These are phyloP conservation scores for Elaphomyces granulatus DNA, from an alignment of 495 filamentous ascomycete genomes.

Conservation along the genomic window DNA sequence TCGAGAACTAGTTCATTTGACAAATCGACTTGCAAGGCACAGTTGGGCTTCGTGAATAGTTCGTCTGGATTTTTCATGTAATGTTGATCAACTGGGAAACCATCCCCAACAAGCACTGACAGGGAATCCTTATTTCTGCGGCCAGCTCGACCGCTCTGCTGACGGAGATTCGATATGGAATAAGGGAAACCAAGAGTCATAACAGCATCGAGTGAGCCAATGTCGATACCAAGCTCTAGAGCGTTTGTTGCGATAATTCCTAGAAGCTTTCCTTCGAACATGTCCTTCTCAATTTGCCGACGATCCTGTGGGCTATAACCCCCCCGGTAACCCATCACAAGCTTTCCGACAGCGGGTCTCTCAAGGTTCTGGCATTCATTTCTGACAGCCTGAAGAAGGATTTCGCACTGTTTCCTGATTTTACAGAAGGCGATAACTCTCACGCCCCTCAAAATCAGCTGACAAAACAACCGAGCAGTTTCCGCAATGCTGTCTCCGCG, in stretches of 20 bases:
- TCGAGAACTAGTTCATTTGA: conserved; percentile 80
- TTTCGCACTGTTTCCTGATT: conserved; percentile 76
- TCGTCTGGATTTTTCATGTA: conserved; percentile 96
- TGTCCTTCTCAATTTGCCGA: conserved; percentile 78
- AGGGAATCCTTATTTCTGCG: conserved; percentile 89
- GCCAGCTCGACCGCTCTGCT: conserved; percentile 90
- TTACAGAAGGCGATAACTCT: conserved; percentile 90
- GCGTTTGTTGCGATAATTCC: conserved; percentile 92
- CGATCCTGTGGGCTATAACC: conserved; percentile 94
- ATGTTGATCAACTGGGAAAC: conserved; percentile 83
- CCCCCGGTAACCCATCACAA: conserved; percentile 92
- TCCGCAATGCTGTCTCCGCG: conserved; percentile 72
- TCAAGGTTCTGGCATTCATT: conserved; percentile 59
- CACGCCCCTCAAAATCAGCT: conserved; percentile 76
- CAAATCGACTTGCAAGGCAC: conserved; percentile 78
- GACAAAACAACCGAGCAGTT: conserved; percentile 76
- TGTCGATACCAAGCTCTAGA: conserved; percentile 88
- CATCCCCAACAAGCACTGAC: conserved; percentile 81
- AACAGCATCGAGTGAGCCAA: conserved; percentile 88
- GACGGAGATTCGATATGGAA: conserved; percentile 82
- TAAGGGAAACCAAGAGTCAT: conserved; percentile 91
- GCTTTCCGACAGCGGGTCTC: conserved; percentile 52
- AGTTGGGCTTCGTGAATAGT: conserved; percentile 89
- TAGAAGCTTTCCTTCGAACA: conserved; percentile 91
- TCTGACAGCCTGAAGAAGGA: conserved; percentile 65